Evolutionary conservation across 306 rosid species (phyloP), one percentile per base, ranked within the genome.

Genomic region (Mimosa bimucronata): DNA sequence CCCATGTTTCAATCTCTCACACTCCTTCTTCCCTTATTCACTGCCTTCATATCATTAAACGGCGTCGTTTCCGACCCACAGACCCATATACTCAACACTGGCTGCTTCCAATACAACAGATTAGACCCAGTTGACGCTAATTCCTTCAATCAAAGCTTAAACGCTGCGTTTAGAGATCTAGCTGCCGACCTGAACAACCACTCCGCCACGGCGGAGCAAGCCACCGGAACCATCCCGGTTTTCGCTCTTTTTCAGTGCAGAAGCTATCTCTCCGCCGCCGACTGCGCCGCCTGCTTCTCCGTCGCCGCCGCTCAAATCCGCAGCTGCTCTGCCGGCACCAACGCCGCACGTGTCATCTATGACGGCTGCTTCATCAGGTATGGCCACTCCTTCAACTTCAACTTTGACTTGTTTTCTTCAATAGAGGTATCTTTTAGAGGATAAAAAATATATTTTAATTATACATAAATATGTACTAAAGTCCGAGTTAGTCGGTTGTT

Each of bases 321-420:
- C 7, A 60, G 11, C 34, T 60, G 66, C 37, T 60, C 66, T 2
- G 66, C 66, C 34, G 66, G 31, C 16, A 25, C 66, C 2, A 60
- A 26, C 66, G 66, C 37, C 6, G 66, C 66, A 0, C 66, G 66
- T 26, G 66, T 60, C 66, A 26, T 60, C 66, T 60, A 60, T 7
- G 34, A 60, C 66, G 66, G 66, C 19, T 60, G 66, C 37, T 60
- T 60, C 66, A 34, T 60, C 66, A 60, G 66, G 66, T 60, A 60
- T 15, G 18, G 65, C 65, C 14, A n/a, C 30, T 25, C 0, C 34
- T 2, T 31, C 18, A 25, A 58, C 16, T 58, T 23, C 31, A 53
- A 53, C 30, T 58, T 58, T 23, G 7, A 11, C 18, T 25, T 58
- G 13, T n/a, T 2, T 7, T 53, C 7, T n/a, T 0, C 2, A n/a